phyloP scores from a whole-genome alignment of 257 asterid species.

The Echium plantagineum region DNA sequence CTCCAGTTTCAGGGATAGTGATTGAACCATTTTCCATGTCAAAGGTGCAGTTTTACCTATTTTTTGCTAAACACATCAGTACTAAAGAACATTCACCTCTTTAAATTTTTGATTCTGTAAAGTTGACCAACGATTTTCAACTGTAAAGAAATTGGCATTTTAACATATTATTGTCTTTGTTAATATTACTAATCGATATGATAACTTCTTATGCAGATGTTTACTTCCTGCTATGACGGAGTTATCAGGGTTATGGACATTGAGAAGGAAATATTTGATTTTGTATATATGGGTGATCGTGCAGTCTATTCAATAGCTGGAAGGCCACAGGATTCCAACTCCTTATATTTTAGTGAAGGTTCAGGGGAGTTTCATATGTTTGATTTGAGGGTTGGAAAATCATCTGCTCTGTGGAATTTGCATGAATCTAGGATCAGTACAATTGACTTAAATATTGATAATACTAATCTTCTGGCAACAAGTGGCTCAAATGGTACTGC shows the following conservation, averaged over 20 bases:
- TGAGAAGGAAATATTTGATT: conserved; percentile 65
- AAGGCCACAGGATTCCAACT: conserved; percentile 30
- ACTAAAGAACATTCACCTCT: too few relatives aligned
- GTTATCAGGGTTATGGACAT: conserved; percentile 67
- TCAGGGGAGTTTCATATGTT: conserved; percentile 40
- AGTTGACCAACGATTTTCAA: not conserved
- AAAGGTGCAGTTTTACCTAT: conserved; percentile 31
- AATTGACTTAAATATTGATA: conserved; percentile 52
- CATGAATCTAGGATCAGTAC: conserved; percentile 67
- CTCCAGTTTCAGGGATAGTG: conserved; percentile 64
- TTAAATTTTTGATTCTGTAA: not conserved
- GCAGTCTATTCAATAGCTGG: conserved; percentile 41
- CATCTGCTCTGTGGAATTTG: conserved; percentile 32
- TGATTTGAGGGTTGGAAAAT: conserved; percentile 69
- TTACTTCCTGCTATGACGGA: conserved; percentile 77
- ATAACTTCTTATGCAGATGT: conserved; percentile 46
- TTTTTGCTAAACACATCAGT: not conserved
- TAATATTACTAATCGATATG: not conserved
- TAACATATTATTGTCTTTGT: not conserved
- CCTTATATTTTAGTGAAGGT: conserved; percentile 59
- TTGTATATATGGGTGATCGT: conserved; percentile 40
- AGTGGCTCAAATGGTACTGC: conserved; percentile 78
- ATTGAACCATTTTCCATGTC: conserved; percentile 48
- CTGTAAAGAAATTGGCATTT: not conserved
- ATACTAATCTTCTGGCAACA: conserved; percentile 56